phyloP scores from a whole-genome alignment of 768 basidiomycete genomes.

The Dendrothele bispora region DNA sequence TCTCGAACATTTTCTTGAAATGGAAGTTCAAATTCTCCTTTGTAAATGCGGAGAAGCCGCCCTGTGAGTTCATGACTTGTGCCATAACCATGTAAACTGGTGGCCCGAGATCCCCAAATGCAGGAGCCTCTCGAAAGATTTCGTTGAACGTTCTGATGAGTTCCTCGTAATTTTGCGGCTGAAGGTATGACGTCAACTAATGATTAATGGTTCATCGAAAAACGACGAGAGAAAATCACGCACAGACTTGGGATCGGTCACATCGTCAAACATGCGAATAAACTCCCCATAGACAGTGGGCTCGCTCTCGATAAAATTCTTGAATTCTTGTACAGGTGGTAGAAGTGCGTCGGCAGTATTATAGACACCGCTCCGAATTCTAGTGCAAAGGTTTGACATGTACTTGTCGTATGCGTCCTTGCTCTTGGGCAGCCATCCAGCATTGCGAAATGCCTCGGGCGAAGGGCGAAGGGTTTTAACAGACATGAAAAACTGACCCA shows the following conservation, averaged over 20 bases:
- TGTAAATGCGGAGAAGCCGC: conserved; percentile 3
- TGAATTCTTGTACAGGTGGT: neutral
- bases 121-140: conserved; percentile 12
- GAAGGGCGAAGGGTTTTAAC: too few species aligned
- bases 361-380: neutral
- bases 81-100: conserved; percentile 16
- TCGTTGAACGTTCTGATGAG: conserved; percentile 11
- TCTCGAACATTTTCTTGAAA: conserved; percentile 3
- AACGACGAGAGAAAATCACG: neutral
- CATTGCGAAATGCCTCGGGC: neutral
- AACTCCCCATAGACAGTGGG: conserved; percentile 3
- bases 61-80: conserved; percentile 16
- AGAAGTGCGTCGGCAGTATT: neutral
- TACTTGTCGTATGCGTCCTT: neutral
- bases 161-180: conserved; percentile 2
- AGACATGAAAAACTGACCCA: too few species aligned
- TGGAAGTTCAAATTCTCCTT: neutral
- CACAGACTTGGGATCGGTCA: neutral
- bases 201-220: neutral
- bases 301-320: neutral
- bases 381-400: neutral
- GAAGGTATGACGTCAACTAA: conserved; percentile 23
- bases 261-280: conserved; percentile 3
- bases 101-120: conserved; percentile 8
- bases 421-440: neutral